Evolutionary conservation across 768 basidiomycete genomes (phyloP).

Genomic region (Cubamyces sp.): DNA sequence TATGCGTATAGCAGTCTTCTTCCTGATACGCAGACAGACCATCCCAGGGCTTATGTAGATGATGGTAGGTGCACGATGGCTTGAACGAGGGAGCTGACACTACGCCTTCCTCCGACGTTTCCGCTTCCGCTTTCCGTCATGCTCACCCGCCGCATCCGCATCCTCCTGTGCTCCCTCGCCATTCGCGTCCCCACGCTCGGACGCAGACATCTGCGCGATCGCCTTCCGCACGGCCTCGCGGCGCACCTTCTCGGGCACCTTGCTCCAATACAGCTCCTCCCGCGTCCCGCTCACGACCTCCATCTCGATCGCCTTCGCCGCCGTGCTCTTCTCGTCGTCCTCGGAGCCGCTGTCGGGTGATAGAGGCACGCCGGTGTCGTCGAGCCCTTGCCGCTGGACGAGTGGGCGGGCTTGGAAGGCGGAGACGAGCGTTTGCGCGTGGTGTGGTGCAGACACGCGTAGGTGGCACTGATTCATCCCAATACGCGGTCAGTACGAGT

Average conservation of each 20-base stretch:
- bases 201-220: slow-evolving; percentile 21
- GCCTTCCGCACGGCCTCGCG: slow-evolving; percentile 61
- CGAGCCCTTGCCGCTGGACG: slow-evolving; percentile 56
- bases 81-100: neutral
- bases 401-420: slow-evolving; percentile 45
- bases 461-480: slow-evolving; percentile 62
- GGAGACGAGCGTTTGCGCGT: slow-evolving; percentile 48
- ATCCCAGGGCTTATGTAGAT: too few species aligned
- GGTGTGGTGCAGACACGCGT: slow-evolving; percentile 58
- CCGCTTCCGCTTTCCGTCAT: slow-evolving; percentile 1
- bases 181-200: neutral
- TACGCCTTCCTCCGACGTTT: slow-evolving; percentile 15
- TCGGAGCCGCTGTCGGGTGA: neutral
- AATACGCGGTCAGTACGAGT: neutral
- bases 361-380: slow-evolving; percentile 46
- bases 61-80: too few species aligned
- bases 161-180: neutral
- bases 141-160: slow-evolving; percentile 7
- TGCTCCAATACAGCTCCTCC: slow-evolving; percentile 80
- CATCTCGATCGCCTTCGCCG: slow-evolving; percentile 41
- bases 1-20: neutral
- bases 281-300: slow-evolving; percentile 65
- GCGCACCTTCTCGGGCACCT: slow-evolving; percentile 74
- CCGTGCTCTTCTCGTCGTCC: slow-evolving; percentile 11
- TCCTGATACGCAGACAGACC: too few species aligned